phyloP scores from a whole-genome alignment of 1,284 basidiomycete species.

The Puccinia coronata region DNA sequence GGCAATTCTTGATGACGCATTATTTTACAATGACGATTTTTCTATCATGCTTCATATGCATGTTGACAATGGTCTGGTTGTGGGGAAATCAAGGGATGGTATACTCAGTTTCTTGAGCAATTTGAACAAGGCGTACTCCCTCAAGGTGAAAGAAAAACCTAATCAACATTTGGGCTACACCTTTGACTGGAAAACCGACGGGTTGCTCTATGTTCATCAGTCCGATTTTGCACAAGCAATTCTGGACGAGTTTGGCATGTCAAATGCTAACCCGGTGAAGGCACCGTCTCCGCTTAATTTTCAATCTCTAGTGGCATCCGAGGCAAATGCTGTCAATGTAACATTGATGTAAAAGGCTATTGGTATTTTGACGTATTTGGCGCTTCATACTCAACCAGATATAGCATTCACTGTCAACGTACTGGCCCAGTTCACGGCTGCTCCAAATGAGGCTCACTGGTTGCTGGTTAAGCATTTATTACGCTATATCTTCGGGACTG shows the following conservation, averaged over 20 bases:
- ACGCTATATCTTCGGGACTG: no score
- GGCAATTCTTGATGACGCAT: no score
- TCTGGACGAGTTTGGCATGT: background rate
- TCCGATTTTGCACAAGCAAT: background rate
- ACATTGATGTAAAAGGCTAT: background rate
- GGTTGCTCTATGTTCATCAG: constrained; percentile 19
- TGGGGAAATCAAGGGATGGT: no score
- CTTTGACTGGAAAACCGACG: no score
- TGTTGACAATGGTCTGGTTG: no score
- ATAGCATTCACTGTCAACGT: constrained; percentile 13
- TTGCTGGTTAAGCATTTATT: no score
- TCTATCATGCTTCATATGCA: no score
- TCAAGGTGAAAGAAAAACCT: no score
- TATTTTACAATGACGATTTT: no score
- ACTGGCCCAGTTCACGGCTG: background rate
- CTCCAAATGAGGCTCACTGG: constrained; percentile 17
- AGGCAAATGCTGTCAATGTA: background rate
- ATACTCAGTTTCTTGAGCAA: no score
- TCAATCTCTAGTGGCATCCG: background rate
- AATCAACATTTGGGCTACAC: no score
- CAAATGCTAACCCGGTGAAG: background rate
- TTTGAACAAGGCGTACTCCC: no score
- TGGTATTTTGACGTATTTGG: constrained; percentile 14
- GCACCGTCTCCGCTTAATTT: background rate
- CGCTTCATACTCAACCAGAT: constrained; percentile 7